Percentiles rank a stretch among this genome's conserved stretches.
These are phyloP conservation scores for Curvularia lunata DNA, from an alignment of 2,329 filamentous ascomycete species.

Conservation along the genomic window DNA sequence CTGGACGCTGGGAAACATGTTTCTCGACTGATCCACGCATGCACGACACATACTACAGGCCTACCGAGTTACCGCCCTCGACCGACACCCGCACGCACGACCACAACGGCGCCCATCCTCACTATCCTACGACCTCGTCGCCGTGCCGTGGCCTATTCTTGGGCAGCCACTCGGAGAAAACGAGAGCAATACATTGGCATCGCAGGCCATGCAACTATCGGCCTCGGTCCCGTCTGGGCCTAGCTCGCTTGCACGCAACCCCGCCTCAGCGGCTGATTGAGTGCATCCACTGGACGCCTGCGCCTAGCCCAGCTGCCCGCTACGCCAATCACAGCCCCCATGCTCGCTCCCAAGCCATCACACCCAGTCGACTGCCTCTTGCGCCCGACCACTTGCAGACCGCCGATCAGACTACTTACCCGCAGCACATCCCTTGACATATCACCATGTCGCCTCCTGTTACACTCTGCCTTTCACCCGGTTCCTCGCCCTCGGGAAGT, in stretches of 20 bases:
- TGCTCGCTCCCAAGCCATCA: slow-evolving; percentile 29
- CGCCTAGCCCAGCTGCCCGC: slow-evolving; percentile 32
- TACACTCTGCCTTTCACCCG: slow-evolving; percentile 31
- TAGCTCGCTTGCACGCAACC: slow-evolving; percentile 29
- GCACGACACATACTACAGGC: too few species aligned
- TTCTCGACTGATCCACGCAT: too few species aligned
- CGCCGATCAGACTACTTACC: slow-evolving; percentile 29
- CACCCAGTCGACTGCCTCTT: slow-evolving; percentile 27
- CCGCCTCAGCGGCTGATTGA: slow-evolving; percentile 44
- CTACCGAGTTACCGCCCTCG: too few species aligned
- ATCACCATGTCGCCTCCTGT: slow-evolving; percentile 38
- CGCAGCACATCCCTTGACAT: slow-evolving; percentile 29
- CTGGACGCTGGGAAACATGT: slow-evolving; percentile 18
- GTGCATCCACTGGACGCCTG: slow-evolving; percentile 41
- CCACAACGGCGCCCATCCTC: background rate
- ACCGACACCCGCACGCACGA: too few species aligned
- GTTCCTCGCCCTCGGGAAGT: slow-evolving; percentile 31
- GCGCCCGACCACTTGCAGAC: slow-evolving; percentile 37
- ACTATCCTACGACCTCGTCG: background rate
- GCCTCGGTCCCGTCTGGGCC: slow-evolving; percentile 7
- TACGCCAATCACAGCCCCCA: slow-evolving; percentile 39
- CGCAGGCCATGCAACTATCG: slow-evolving; percentile 15
- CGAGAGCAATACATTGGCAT: slow-evolving; percentile 1
- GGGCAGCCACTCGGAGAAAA: slow-evolving; percentile 9
- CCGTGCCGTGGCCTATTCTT: background rate